phyloP scores from a whole-genome alignment of 148 eudicot genomes.

The Camellia lanceoleosa region DNA sequence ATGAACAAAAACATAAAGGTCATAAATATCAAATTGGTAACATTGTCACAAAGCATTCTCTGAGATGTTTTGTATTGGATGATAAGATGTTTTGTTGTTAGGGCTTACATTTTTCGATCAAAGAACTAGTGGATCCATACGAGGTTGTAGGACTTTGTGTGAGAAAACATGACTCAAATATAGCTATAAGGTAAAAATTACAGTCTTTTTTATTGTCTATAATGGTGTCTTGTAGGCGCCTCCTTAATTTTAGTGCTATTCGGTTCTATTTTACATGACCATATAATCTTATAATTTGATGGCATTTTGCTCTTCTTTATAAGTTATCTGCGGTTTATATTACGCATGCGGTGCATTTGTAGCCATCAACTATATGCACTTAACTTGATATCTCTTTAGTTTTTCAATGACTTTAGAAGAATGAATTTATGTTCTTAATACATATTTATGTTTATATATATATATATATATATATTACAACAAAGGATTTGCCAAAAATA shows the following conservation, averaged over 20 bases:
- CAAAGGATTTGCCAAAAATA: too few relatives aligned
- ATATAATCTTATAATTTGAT: too few relatives aligned
- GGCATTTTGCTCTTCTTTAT: too few relatives aligned
- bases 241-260: not conserved
- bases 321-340: too few relatives aligned
- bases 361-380: not conserved
- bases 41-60: not conserved
- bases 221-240: not conserved
- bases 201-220: not conserved
- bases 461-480: too few relatives aligned
- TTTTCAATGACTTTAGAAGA: too few relatives aligned
- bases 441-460: too few relatives aligned
- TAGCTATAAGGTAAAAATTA: constrained; percentile 61
- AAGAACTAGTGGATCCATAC: constrained; percentile 47
- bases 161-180: constrained; percentile 42
- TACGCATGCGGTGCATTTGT: not conserved
- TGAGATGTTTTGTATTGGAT: not conserved
- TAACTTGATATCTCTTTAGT: too few relatives aligned
- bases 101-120: constrained; percentile 53
- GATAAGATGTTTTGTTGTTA: constrained; percentile 23
- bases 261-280: too few relatives aligned
- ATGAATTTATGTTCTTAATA: too few relatives aligned
- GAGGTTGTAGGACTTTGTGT: constrained; percentile 54
- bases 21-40: not conserved
- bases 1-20: too few relatives aligned